These are phyloP conservation scores for Fusarium pseudograminearum DNA, from an alignment of 2,329 filamentous ascomycete genomes.

Conservation along the genomic window DNA sequence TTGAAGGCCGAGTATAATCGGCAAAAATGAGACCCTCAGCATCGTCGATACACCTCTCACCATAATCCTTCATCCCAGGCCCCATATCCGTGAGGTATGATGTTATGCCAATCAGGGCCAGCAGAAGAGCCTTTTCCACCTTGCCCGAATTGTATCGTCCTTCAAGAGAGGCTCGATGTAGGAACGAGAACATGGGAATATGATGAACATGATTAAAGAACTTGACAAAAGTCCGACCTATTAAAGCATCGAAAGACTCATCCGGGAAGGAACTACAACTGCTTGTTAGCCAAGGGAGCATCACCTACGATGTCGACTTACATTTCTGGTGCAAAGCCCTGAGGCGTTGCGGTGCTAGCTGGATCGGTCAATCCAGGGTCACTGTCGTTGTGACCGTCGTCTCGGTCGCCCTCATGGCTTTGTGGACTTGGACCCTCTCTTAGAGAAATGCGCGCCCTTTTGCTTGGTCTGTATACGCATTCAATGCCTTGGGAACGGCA, in stretches of 20 bases:
- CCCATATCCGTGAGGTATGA: constrained; percentile 68
- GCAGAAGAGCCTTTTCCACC: constrained; percentile 65
- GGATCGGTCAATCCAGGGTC: constrained; percentile 53
- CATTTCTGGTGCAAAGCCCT: constrained; percentile 52
- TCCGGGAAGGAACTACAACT: constrained; percentile 52
- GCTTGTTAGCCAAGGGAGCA: constrained; percentile 35
- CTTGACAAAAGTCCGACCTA: constrained; percentile 65
- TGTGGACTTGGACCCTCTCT: constrained; percentile 49
- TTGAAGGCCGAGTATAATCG: constrained; percentile 67
- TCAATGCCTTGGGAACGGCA: constrained; percentile 65
- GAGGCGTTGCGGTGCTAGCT: constrained; percentile 51
- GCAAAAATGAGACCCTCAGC: constrained; percentile 65
- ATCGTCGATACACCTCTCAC: constrained; percentile 66
- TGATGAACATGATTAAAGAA: constrained; percentile 71
- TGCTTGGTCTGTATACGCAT: constrained; percentile 66
- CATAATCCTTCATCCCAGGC: constrained; percentile 63
- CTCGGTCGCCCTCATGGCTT: constrained; percentile 53
- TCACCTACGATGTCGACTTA: constrained; percentile 40
- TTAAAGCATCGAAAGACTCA: constrained; percentile 62
- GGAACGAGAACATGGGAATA: constrained; percentile 69
- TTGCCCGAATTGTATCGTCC: constrained; percentile 68
- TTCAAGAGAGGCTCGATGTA: constrained; percentile 70
- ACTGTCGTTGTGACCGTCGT: constrained; percentile 52
- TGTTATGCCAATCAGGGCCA: constrained; percentile 68
- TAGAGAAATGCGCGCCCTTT: constrained; percentile 52